A percentile compares a stretch with the other conserved stretches of the same genome.
Conservation (phyloP, 139 green algal genomes). For the Desmodesmus armatus region DNA sequence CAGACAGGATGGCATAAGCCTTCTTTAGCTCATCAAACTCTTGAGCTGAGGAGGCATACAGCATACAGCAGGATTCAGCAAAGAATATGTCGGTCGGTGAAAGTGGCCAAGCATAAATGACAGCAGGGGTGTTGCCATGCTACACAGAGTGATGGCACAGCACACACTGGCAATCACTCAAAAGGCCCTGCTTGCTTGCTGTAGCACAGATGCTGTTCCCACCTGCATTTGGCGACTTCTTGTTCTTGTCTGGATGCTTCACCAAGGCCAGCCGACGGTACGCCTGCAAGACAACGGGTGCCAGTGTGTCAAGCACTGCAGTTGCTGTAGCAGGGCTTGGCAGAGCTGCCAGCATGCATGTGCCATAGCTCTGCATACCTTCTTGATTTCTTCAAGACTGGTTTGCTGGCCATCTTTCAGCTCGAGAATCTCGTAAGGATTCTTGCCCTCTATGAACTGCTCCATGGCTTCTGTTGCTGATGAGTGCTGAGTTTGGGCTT, state of each 20-base stretch:
- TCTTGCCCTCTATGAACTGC: constrained; percentile 52
- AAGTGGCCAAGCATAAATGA: not conserved
- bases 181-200: not conserved
- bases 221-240: constrained; percentile 66
- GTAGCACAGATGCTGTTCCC: not conserved
- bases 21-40: constrained; percentile 88
- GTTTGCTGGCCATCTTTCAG: constrained; percentile 59
- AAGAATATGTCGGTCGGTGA: not conserved
- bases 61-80: not conserved
- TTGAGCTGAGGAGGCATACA: constrained; percentile 59
- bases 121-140: not conserved
- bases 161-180: not conserved
- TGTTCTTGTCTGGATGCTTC: constrained; percentile 88
- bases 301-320: not conserved
- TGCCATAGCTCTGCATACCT: constrained; percentile 29
- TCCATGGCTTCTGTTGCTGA: no score
- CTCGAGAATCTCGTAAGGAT: constrained; percentile 74
- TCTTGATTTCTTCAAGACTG: constrained; percentile 77
- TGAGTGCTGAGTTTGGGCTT: no score
- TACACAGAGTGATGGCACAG: no score
- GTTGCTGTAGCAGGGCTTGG: not conserved
- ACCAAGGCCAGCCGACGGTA: constrained; percentile 77
- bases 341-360: not conserved
- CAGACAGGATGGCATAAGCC: constrained; percentile 85
- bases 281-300: constrained; percentile 61